Evolutionary conservation across 1,139 yeast species (phyloP).

Genomic region (Pneumocystis oryctolagi): DNA sequence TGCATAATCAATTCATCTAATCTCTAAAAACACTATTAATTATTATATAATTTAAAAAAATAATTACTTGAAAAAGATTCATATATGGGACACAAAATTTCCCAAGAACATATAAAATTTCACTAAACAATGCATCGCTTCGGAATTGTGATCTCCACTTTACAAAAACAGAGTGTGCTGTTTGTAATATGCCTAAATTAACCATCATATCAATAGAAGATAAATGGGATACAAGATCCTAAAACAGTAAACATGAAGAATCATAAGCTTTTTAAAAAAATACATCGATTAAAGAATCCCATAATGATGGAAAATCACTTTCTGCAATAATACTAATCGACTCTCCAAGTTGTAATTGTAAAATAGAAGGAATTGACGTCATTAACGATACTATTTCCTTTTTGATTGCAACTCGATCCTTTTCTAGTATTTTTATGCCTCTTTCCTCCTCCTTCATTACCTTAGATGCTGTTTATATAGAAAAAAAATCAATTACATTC

Average conservation of each 20-base stretch:
- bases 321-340: conserved; percentile 87
- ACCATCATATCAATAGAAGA: conserved; percentile 49
- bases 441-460: conserved; percentile 55
- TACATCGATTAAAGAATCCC: conserved; percentile 66
- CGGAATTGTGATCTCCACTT: conserved; percentile 93
- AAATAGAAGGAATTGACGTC: conserved; percentile 59
- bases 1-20: conserved; percentile 45
- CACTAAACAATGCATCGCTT: conserved; percentile 76
- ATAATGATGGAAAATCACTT: conserved; percentile 81
- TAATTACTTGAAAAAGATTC: conserved; percentile 32
- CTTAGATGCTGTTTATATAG: not conserved
- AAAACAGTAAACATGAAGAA: not conserved
- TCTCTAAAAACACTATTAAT: not conserved
- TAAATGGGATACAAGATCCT: conserved; percentile 47
- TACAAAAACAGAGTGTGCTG: conserved; percentile 89
- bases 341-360: conserved; percentile 88
- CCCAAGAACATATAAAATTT: conserved; percentile 72
- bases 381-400: conserved; percentile 63
- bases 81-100: conserved; percentile 77
- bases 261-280: conserved; percentile 1
- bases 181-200: conserved; percentile 75
- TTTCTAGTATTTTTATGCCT: conserved; percentile 42
- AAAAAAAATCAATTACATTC: conserved; percentile 30
- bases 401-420: conserved; percentile 58
- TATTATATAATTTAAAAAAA: conserved; percentile 28